Conservation (phyloP, 345 rosid genomes). For the Chamaenerion angustifolium region DNA sequence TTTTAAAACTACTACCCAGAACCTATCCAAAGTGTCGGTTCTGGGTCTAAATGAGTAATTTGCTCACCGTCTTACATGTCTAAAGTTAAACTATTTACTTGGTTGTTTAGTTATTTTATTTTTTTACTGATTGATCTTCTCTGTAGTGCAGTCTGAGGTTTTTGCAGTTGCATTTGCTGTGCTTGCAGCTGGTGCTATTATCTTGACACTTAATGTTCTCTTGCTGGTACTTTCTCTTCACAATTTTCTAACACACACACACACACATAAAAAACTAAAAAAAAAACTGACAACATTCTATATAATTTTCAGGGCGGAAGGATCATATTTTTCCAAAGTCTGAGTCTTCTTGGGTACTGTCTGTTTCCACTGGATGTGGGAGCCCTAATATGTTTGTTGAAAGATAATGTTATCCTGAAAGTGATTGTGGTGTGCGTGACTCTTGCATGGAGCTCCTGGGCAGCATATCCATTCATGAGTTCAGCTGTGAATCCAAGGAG, state of each 20-base stretch:
- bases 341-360: constrained; percentile 76
- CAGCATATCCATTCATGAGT: constrained; percentile 94
- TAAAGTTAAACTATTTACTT: too few relatives aligned
- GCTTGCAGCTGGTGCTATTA: constrained; percentile 89
- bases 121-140: not conserved
- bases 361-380: constrained; percentile 79
- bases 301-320: constrained; percentile 57
- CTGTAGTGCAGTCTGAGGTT: constrained; percentile 59
- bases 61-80: too few relatives aligned
- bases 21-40: too few relatives aligned
- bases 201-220: constrained; percentile 81
- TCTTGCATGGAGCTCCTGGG: constrained; percentile 91
- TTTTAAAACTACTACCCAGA: too few relatives aligned
- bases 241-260: not conserved
- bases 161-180: constrained; percentile 97
- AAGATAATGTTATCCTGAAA: constrained; percentile 61
- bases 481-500: constrained; percentile 76
- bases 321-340: constrained; percentile 78
- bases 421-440: constrained; percentile 56
- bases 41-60: too few relatives aligned
- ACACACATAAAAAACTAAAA: too few relatives aligned
- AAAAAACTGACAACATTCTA: too few relatives aligned
- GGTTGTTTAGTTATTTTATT: too few relatives aligned
- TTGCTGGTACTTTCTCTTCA: constrained; percentile 44
- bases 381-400: constrained; percentile 68